Evolutionary conservation across 495 filamentous ascomycete genomes (phyloP).

Genomic region (Neurospora sp.): DNA sequence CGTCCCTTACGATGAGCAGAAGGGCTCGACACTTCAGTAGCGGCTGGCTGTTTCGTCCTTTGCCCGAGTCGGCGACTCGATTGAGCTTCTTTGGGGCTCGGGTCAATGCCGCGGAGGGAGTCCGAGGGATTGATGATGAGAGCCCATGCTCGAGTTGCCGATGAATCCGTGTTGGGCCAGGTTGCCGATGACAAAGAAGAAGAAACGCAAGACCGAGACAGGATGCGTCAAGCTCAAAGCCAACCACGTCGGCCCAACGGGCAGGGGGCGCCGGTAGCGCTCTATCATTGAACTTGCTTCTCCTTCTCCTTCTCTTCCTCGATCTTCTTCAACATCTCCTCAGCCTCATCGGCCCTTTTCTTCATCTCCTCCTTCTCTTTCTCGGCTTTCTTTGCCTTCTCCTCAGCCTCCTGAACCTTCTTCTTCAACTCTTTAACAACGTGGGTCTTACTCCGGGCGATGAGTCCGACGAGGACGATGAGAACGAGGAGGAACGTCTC

Average conservation of each 20-base stretch:
- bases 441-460: too few relatives aligned
- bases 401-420: too few relatives aligned
- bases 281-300: too few relatives aligned
- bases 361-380: too few relatives aligned
- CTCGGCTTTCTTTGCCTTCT: too few relatives aligned
- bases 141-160: neutral
- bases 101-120: neutral
- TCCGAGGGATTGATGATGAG: neutral
- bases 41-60: neutral
- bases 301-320: too few relatives aligned
- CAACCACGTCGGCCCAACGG: too few relatives aligned
- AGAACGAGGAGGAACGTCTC: slow-evolving; percentile 31
- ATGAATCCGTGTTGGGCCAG: neutral
- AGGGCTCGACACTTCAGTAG: neutral
- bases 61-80: neutral
- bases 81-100: neutral
- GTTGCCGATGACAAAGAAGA: neutral
- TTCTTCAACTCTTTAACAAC: too few relatives aligned
- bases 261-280: too few relatives aligned
- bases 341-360: too few relatives aligned
- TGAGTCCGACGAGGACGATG: too few relatives aligned
- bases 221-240: too few relatives aligned
- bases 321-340: neutral
- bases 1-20: neutral
- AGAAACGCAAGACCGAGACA: neutral